Conservation (phyloP, 2,329 filamentous ascomycete genomes). For the Xylariaceae sp. region DNA sequence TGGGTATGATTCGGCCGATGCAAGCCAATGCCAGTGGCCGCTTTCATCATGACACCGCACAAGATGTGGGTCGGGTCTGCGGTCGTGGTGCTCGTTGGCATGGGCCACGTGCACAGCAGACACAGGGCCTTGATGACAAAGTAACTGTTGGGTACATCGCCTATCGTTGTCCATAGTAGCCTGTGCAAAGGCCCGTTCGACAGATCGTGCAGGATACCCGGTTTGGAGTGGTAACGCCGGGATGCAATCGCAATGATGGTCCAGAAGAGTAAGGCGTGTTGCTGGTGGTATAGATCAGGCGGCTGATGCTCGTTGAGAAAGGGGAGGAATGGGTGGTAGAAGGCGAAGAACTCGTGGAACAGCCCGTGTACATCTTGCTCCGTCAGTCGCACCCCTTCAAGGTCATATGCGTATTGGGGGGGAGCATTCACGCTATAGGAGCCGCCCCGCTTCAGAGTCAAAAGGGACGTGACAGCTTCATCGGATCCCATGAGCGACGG, state of each 20-base stretch:
- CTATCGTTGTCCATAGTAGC: conserved; percentile 76
- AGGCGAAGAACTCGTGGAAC: conserved; percentile 74
- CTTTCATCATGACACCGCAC: conserved; percentile 84
- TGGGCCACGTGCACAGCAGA: conserved; percentile 78
- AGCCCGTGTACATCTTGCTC: conserved; percentile 65
- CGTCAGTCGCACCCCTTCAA: conserved; percentile 66
- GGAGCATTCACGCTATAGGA: conserved; percentile 59
- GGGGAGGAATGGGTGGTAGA: conserved; percentile 77
- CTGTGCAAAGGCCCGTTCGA: conserved; percentile 67
- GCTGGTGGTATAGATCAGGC: conserved; percentile 74
- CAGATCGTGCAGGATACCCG: conserved; percentile 66
- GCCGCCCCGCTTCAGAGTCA: conserved; percentile 68
- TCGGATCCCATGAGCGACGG: conserved; percentile 69
- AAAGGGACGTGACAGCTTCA: conserved; percentile 67
- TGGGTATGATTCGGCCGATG: conserved; percentile 81
- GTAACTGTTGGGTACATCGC: conserved; percentile 76
- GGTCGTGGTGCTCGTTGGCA: conserved; percentile 79
- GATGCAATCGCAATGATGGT: conserved; percentile 75
- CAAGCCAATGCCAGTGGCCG: conserved; percentile 80
- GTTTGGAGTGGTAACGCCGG: conserved; percentile 67
- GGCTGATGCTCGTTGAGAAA: conserved; percentile 69
- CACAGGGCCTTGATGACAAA: conserved; percentile 82
- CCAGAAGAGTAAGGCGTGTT: conserved; percentile 86
- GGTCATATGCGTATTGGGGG: conserved; percentile 61
- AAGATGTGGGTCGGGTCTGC: conserved; percentile 82